phyloP scores from a whole-genome alignment of 108 stramenopile species.

The Skeletonema menzelii region DNA sequence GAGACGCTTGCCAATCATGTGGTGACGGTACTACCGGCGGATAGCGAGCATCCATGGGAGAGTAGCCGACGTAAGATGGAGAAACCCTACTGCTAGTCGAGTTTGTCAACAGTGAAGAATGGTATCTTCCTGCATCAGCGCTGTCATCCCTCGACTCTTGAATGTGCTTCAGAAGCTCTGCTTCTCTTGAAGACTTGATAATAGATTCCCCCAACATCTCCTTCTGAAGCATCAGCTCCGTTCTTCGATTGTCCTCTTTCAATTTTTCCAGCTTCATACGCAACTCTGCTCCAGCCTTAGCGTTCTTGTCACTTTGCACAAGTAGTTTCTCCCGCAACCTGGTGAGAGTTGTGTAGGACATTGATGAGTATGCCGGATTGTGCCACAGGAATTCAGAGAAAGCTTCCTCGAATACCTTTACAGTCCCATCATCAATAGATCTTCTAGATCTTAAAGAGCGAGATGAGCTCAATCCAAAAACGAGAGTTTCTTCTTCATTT shows the following conservation, averaged over 20 bases:
- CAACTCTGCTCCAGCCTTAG: constrained; percentile 23
- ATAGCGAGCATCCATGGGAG: background rate
- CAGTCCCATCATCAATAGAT: constrained; percentile 13
- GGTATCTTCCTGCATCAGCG: background rate
- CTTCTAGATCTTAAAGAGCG: background rate
- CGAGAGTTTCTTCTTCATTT: background rate
- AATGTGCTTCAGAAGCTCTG: constrained; percentile 30
- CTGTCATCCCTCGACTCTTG: constrained; percentile 26
- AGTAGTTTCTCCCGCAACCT: constrained; percentile 25
- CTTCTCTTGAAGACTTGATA: constrained; percentile 37
- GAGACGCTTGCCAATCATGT: background rate
- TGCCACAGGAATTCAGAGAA: constrained; percentile 44
- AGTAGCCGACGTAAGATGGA: background rate
- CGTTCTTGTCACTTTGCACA: constrained; percentile 27
- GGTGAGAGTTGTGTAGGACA: constrained; percentile 36
- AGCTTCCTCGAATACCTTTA: constrained; percentile 37
- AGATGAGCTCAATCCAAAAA: background rate
- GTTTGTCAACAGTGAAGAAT: constrained; percentile 3
- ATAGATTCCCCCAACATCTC: constrained; percentile 33
- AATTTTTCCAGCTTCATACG: constrained; percentile 19
- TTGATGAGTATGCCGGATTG: constrained; percentile 37
- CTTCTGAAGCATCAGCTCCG: constrained; percentile 38
- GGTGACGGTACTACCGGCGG: background rate
- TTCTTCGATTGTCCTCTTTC: constrained; percentile 22
- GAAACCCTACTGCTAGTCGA: background rate